Conservation (phyloP, 345 rosid species). For the Eutrema yunnanense region DNA sequence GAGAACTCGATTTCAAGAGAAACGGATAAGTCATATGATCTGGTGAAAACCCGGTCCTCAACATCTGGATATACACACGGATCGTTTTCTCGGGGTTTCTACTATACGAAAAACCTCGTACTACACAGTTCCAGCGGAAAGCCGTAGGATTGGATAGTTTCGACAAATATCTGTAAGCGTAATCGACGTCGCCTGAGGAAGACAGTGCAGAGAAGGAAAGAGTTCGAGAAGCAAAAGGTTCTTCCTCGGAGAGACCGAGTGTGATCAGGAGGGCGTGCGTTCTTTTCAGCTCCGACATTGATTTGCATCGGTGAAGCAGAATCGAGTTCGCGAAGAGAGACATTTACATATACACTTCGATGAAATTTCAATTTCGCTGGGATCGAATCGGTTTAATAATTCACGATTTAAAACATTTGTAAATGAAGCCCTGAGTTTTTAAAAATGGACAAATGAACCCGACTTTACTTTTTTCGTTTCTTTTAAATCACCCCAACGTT, state of each 20-base stretch:
- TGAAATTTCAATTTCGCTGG: background rate
- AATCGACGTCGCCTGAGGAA: conserved; percentile 36
- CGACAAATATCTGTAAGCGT: conserved; percentile 43
- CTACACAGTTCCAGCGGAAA: conserved; percentile 53
- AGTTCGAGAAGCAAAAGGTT: conserved; percentile 39
- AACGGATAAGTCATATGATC: conserved; percentile 78
- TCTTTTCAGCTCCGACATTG: conserved; percentile 45
- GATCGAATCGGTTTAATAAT: background rate
- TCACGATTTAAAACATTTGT: background rate
- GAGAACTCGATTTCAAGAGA: conserved; percentile 57
- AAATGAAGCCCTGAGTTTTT: background rate
- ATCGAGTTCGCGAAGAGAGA: conserved; percentile 20
- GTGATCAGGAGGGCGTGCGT: conserved; percentile 50
- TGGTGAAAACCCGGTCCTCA: conserved; percentile 43
- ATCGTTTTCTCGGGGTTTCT: conserved; percentile 48
- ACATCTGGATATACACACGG: conserved; percentile 45
- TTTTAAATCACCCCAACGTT: background rate
- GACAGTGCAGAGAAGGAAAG: conserved; percentile 51
- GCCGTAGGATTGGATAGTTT: conserved; percentile 35
- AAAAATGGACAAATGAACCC: background rate
- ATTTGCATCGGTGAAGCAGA: conserved; percentile 49
- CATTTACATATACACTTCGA: background rate
- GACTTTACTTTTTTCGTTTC: background rate
- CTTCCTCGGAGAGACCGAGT: conserved; percentile 47
- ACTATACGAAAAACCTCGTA: conserved; percentile 58